Conservation (phyloP, 2,329 filamentous ascomycete species). For the Penicillium sp. region DNA sequence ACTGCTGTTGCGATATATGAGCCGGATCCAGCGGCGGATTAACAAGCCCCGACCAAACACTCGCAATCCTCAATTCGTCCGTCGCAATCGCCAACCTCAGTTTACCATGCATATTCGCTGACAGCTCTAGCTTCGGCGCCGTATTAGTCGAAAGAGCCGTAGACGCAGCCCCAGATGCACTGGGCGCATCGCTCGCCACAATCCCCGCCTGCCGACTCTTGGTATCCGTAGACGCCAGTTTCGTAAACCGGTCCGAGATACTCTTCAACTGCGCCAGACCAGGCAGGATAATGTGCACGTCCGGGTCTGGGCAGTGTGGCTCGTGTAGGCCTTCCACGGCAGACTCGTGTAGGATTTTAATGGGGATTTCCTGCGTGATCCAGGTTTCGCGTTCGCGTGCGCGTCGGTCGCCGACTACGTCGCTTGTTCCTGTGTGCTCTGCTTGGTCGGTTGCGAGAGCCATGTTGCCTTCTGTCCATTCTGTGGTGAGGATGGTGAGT, state of each 20-base stretch:
- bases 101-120: conserved; percentile 90
- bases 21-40: conserved; percentile 82
- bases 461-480: conserved; percentile 44
- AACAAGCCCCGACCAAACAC: conserved; percentile 75
- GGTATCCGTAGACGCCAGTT: conserved; percentile 55
- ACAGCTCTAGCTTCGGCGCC: conserved; percentile 69
- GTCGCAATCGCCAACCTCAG: conserved; percentile 74
- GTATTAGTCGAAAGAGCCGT: conserved; percentile 21
- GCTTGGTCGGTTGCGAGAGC: conserved; percentile 49
- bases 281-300: conserved; percentile 88
- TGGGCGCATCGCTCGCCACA: conserved; percentile 29
- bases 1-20: conserved; percentile 59
- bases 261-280: conserved; percentile 82
- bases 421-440: conserved; percentile 33
- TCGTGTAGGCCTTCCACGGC: conserved; percentile 92
- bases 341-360: conserved; percentile 76
- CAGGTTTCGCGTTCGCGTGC: conserved; percentile 76
- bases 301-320: conserved; percentile 81
- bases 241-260: conserved; percentile 93
- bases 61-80: conserved; percentile 78
- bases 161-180: conserved; percentile 26
- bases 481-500: conserved; percentile 73
- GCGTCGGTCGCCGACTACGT: conserved; percentile 44
- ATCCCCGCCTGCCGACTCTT: conserved; percentile 15
- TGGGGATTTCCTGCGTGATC: conserved; percentile 93